Base-by-base conservation (phyloP, 768 basidiomycete genomes). In the Saitozyma podzolica region DNA sequence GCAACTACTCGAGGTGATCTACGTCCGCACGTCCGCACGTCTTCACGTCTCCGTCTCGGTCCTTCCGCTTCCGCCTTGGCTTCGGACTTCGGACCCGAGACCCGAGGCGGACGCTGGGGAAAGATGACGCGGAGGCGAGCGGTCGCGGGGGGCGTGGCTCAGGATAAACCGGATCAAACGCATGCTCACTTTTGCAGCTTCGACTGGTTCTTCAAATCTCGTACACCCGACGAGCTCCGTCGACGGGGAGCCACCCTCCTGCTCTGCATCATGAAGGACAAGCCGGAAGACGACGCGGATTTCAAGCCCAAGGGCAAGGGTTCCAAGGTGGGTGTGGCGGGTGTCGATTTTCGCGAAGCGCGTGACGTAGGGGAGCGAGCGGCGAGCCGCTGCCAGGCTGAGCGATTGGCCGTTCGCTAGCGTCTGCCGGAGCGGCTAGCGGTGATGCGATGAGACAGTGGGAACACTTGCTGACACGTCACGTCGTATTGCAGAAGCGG, bases 131-230 rank as follows among this genome's bases (percentile, higher is more conserved):
- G 29, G 29, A 29, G 29, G 29, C 29, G 29, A 29, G 29, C 29
- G 29, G 29, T 29, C 29, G 2, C 29, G 29, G 29, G 29, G 29
- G 29, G 29, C 29, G 29, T n/a, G 5, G 29, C 29, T 29, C 29
- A 2, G 29, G 5, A 5, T 5, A 5, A 29, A 29, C 29, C 29
- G 2, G 29, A 29, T 29, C 29, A 29, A 29, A 29, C 29, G 29
- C 29, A 29, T 29, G 29, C 29, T 29, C 29, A 29, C 29, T n/a
- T 8, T 40, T 58, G 11, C 58, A 80, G 80, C 19, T 98, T 98
- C 72, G 93, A 97, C 74, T 97, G 93, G 95, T 97, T 96, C 82
- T 89, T 93, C 84, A 94, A 95, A 83, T 92, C 91, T 67, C 82
- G 95, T 58, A 91, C 89, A 10, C 87, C 91, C 3, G 88, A 91